Evolutionary conservation across 2,329 filamentous ascomycete genomes (phyloP), one percentile per base, ranked within the genome.

Genomic region (Whalleya microplaca): DNA sequence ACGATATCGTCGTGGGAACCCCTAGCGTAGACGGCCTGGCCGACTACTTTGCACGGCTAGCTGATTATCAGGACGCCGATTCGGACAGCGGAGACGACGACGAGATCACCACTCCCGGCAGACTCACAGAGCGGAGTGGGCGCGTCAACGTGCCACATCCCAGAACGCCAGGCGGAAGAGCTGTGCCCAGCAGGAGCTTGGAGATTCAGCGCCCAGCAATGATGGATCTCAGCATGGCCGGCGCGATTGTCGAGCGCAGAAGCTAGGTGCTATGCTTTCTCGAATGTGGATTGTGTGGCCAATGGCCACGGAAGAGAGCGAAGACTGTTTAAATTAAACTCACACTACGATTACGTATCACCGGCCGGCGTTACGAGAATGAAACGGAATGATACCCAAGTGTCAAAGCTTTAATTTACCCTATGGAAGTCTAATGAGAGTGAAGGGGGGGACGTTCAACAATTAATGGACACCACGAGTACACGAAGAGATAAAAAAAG

Each of bases 1-100:
- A 97, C 71, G 90, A 94, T 56, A 80, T 82, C 2, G 90, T 96
- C 40, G 85, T 95, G 1, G 90, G 88, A 16, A 84, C 83, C 58
- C 78, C 84, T 21, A 80, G 86, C 75, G 79, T 91, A 71, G 73
- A 92, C 76, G 74, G 87, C 0, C 73, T 96, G 45, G 90, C 92
- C 1, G 93, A 96, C 68, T 97, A 97, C 72, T 97, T 97, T 71
- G 80, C 88, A 0, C 85, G 93, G 1, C 76, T 96, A 41, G 90
- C 90, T 0, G 84, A 91, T 62, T 89, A 90, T 53, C 88, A 91
- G 2, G 76, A 76, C 19, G 56, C 55, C 71, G 48, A 76, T 64
- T 68, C 68, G 48, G 71, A 77, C 57, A 68, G 74, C 37, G 70
- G 64, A 10, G 68, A 73, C 14, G 65, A 72, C 21, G 66, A 62